Conservation (phyloP, 352 stramenopile genomes). For the Phytophthora multivora region DNA sequence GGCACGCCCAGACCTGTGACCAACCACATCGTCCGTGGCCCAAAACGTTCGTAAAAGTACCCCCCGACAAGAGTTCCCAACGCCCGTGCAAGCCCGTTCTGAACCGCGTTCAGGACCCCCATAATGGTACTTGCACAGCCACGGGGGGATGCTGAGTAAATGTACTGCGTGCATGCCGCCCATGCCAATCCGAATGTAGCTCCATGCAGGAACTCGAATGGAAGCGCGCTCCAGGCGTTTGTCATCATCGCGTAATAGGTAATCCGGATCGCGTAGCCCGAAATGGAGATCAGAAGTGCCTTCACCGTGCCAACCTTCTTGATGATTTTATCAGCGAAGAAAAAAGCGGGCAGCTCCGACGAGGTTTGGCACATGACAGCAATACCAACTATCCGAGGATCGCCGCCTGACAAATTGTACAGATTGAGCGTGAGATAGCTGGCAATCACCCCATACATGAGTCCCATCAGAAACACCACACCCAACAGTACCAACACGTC, state of each 20-base stretch:
- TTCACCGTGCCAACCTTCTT: slow-evolving; percentile 57
- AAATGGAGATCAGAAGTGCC: slow-evolving; percentile 44
- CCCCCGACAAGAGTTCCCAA: slow-evolving; percentile 49
- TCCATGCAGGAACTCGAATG: slow-evolving; percentile 58
- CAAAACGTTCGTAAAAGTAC: slow-evolving; percentile 56
- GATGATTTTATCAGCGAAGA: slow-evolving; percentile 73
- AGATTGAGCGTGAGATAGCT: slow-evolving; percentile 80
- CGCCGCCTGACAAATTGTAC: slow-evolving; percentile 72
- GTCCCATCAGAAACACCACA: slow-evolving; percentile 69
- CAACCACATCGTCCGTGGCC: slow-evolving; percentile 52
- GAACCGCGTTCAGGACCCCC: slow-evolving; percentile 53
- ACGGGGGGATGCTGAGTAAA: slow-evolving; percentile 42
- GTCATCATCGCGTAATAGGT: slow-evolving; percentile 53
- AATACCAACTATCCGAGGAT: slow-evolving; percentile 71
- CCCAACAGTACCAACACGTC: slow-evolving; percentile 62
- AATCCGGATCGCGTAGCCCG: slow-evolving; percentile 48
- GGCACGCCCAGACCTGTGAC: slow-evolving; percentile 36
- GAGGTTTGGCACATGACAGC: slow-evolving; percentile 75
- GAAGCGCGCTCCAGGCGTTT: slow-evolving; percentile 51
- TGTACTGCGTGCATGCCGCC: slow-evolving; percentile 39
- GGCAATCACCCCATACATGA: slow-evolving; percentile 72
- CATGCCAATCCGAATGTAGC: slow-evolving; percentile 44
- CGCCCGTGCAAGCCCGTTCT: slow-evolving; percentile 49
- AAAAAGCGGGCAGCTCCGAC: slow-evolving; percentile 83
- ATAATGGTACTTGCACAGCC: slow-evolving; percentile 52